Evolutionary conservation across 179 eudicot species (phyloP), one percentile per base, ranked within the genome.

Genomic region (Camellia oleifera): DNA sequence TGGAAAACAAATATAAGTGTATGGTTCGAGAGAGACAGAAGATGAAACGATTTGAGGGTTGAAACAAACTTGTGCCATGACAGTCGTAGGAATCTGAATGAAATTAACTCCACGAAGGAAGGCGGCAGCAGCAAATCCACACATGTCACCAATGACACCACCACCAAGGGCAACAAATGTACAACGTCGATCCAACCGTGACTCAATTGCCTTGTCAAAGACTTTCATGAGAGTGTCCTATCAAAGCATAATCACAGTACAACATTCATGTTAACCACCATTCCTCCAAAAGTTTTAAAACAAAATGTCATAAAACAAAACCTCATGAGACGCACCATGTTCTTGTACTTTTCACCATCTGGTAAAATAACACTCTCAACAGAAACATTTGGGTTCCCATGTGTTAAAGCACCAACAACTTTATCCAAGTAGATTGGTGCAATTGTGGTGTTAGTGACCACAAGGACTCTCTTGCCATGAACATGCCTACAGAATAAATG

Each of bases 101-200:
- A 97, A 94, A 84, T 97, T 97, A 46, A 97, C 97, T 78, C 99
- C 99, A 54, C 98, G 92, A 23, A 97, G 93, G 70, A 89, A 97
- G 48, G 98, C 84, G 40, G 99, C 97, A 66, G 99, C 98, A 48
- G 99, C 99, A 90, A 80, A 94, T 54, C 99, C 99, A 81, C 99
- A 97, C 99, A 96, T 96, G 80, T 97, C 99, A 11, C 99, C 99
- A 15, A 97, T 93, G 77, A 97, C 99, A 18, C 99, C 99, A 72
- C 99, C 98, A 79, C 99, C 98, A 76, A 97, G 98, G 68, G 99
- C 98, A 81, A 97, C 90, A 84, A 97, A 97, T 66, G 99, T 97
- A 77, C 92, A 87, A 2, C 93, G 93, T 72, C 99, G 82, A 77
- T 96, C 99, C 85, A 96, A 82, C 75, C 98, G 88, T 74, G 99